These are phyloP conservation scores for Gymnopilus junonius DNA, from an alignment of 768 basidiomycete genomes.

Conservation along the genomic window DNA sequence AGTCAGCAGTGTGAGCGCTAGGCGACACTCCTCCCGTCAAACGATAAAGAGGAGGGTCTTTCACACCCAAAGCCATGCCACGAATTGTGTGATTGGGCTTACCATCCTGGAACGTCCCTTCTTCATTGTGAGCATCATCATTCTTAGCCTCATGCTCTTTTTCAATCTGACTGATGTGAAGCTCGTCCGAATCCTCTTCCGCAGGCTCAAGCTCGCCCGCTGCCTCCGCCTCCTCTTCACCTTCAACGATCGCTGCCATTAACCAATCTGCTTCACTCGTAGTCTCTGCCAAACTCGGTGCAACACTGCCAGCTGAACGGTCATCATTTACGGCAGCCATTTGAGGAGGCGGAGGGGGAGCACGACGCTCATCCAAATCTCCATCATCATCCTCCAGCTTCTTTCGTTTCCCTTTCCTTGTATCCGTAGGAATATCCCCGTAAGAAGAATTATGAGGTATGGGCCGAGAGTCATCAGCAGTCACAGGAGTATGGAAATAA, in stretches of 20 bases:
- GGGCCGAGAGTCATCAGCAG: slow-evolving; percentile 78
- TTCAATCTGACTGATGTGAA: slow-evolving; percentile 46
- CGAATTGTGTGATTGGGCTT: slow-evolving; percentile 47
- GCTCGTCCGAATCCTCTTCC: slow-evolving; percentile 48
- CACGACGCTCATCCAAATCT: slow-evolving; percentile 74
- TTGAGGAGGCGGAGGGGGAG: slow-evolving; percentile 67
- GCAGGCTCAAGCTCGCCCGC: slow-evolving; percentile 43
- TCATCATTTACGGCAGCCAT: slow-evolving; percentile 56
- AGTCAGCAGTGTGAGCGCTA: slow-evolving; percentile 66
- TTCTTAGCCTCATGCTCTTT: slow-evolving; percentile 38
- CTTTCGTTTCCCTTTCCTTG: slow-evolving; percentile 84
- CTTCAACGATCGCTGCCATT: slow-evolving; percentile 85
- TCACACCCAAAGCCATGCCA: slow-evolving; percentile 47
- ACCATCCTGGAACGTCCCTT: slow-evolving; percentile 49
- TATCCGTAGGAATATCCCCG: slow-evolving; percentile 54
- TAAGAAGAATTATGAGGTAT: slow-evolving; percentile 65
- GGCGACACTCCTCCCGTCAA: slow-evolving; percentile 42
- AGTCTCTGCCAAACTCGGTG: slow-evolving; percentile 73
- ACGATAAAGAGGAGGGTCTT: slow-evolving; percentile 42
- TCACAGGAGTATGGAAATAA: slow-evolving; percentile 90
- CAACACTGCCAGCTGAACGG: slow-evolving; percentile 58
- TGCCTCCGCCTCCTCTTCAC: slow-evolving; percentile 61
- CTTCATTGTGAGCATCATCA: slow-evolving; percentile 32
- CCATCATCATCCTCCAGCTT: slow-evolving; percentile 90
- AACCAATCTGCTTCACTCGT: slow-evolving; percentile 86